Evolutionary conservation across 116 monocot genomes (phyloP).

Genomic region (Iris pallida): DNA sequence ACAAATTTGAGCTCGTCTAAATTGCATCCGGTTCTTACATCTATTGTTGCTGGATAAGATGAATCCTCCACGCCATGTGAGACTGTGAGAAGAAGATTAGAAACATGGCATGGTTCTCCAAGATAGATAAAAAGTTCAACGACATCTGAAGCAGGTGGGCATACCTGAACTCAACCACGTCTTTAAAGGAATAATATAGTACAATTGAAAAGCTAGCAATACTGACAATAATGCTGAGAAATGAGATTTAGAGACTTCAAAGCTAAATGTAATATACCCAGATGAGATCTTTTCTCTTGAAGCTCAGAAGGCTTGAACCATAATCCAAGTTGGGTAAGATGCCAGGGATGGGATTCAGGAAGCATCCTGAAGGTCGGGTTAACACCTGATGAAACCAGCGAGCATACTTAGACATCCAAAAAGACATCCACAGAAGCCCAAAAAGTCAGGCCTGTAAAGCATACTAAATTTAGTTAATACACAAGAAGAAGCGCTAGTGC

Average conservation of each 20-base stretch:
- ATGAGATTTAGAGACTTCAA: not conserved
- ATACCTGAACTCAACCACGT: conserved; percentile 52
- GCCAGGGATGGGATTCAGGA: conserved; percentile 75
- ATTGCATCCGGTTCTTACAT: too few relatives aligned
- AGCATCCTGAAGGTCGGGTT: conserved; percentile 72
- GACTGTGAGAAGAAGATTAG: conserved; percentile 92
- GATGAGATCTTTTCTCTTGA: conserved; percentile 68
- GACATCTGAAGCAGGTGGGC: conserved; percentile 81
- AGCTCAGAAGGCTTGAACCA: conserved; percentile 69
- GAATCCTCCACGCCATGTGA: too few relatives aligned
- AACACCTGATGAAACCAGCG: conserved; percentile 46
- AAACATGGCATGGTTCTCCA: conserved; percentile 92
- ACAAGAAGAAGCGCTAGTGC: too few relatives aligned
- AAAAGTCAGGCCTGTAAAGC: too few relatives aligned
- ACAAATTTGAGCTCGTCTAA: too few relatives aligned
- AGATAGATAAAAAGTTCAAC: conserved; percentile 96
- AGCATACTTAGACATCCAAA: too few relatives aligned
- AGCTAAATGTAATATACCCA: conserved; percentile 52
- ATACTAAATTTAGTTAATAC: too few relatives aligned
- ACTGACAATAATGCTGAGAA: not conserved
- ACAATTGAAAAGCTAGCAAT: too few relatives aligned
- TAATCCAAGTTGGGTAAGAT: conserved; percentile 43
- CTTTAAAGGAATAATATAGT: not conserved
- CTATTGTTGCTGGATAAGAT: too few relatives aligned
- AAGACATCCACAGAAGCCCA: too few relatives aligned